A percentile compares a stretch with the other conserved stretches of the same genome.
phyloP scores from a whole-genome alignment of 352 stramenopile genomes.

The Phytophthora litchii region DNA sequence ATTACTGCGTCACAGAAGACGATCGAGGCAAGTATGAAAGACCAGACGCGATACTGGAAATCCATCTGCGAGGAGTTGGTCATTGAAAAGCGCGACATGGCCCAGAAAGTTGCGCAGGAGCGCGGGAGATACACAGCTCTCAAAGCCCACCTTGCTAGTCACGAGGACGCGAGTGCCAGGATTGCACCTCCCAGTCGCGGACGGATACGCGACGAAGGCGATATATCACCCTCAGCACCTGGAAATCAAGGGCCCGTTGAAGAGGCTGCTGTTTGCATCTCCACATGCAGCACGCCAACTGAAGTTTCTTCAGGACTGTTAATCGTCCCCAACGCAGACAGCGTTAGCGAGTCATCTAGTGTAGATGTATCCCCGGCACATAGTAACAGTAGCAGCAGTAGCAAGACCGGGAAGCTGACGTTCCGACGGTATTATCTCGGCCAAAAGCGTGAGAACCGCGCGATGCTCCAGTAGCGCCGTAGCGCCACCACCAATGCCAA shows the following conservation, averaged over 20 bases:
- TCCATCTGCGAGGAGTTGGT: slow-evolving; percentile 52
- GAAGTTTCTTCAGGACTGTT: slow-evolving; percentile 8
- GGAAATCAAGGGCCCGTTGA: slow-evolving; percentile 13
- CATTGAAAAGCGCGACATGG: slow-evolving; percentile 46
- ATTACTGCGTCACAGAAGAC: slow-evolving; percentile 32
- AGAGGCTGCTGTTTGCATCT: slow-evolving; percentile 5
- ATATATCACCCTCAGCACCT: slow-evolving; percentile 5
- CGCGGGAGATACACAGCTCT: slow-evolving; percentile 49
- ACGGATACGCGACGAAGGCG: slow-evolving; percentile 1
- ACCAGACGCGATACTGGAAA: slow-evolving; percentile 50
- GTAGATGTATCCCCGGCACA: slow-evolving; percentile 23
- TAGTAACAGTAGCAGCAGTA: slow-evolving; percentile 21
- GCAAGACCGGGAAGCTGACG: slow-evolving; percentile 24
- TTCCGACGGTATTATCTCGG: slow-evolving; percentile 53
- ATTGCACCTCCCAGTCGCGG: neutral
- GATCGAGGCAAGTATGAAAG: slow-evolving; percentile 44
- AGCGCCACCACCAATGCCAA: slow-evolving; percentile 1
- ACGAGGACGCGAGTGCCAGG: slow-evolving; percentile 15
- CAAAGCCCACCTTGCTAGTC: slow-evolving; percentile 42
- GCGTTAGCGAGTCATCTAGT: slow-evolving; percentile 11
- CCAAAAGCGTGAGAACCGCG: slow-evolving; percentile 26
- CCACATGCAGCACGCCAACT: slow-evolving; percentile 14
- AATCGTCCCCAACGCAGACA: slow-evolving; percentile 6
- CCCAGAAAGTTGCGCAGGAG: slow-evolving; percentile 51
- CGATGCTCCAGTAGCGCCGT: slow-evolving; percentile 15